phyloP scores from a whole-genome alignment of 2,329 filamentous ascomycete genomes.

The Pseudogymnoascus sp. region DNA sequence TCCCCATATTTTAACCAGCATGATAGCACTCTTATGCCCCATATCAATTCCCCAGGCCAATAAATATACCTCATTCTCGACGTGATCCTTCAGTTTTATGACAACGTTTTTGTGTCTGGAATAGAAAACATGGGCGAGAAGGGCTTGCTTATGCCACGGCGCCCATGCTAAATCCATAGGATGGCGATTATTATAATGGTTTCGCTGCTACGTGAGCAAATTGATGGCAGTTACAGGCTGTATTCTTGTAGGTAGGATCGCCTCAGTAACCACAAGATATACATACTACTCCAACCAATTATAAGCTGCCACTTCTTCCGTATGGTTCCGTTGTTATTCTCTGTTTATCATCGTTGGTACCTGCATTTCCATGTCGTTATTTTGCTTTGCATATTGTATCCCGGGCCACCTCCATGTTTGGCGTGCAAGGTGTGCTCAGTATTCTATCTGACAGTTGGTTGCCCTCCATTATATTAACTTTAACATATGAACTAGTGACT shows the following conservation, averaged over 20 bases:
- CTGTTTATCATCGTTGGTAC: background rate
- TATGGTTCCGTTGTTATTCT: background rate
- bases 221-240: background rate
- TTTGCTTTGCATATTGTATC: background rate
- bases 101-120: background rate
- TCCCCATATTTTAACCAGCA: background rate
- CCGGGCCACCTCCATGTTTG: background rate
- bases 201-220: background rate
- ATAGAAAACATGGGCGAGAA: background rate
- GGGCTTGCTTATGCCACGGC: background rate
- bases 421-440: background rate
- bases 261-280: background rate
- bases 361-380: background rate
- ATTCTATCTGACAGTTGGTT: background rate
- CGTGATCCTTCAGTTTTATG: background rate
- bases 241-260: background rate
- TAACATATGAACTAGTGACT: background rate
- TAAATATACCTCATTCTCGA: background rate
- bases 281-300: background rate
- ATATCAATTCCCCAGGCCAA: background rate
- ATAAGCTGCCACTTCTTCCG: background rate
- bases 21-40: background rate
- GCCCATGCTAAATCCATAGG: background rate
- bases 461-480: background rate
- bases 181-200: background rate